phyloP scores from a whole-genome alignment of 202 grass and related monocot species.

The Carex sylvatica region DNA sequence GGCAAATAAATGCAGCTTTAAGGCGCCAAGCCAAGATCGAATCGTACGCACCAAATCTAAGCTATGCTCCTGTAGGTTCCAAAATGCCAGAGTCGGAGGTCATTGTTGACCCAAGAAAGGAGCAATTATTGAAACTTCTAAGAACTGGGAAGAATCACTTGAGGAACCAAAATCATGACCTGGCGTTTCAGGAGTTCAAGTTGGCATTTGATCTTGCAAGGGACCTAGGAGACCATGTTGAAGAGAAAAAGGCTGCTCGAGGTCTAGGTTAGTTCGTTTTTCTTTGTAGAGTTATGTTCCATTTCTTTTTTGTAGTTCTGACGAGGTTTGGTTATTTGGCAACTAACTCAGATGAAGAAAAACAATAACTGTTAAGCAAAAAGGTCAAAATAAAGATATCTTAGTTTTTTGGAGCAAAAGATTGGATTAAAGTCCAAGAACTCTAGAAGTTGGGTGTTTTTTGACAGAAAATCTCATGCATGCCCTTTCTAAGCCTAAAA shows the following conservation, averaged over 20 bases:
- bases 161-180: slow-evolving; percentile 69
- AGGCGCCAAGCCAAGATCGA: slow-evolving; percentile 97
- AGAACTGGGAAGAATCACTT: slow-evolving; percentile 88
- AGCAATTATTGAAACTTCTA: slow-evolving; percentile 60
- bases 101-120: slow-evolving; percentile 82
- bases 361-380: not conserved
- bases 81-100: slow-evolving; percentile 74
- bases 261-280: slow-evolving; percentile 69
- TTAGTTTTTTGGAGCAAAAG: not conserved
- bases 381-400: not conserved
- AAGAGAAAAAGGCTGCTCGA: slow-evolving; percentile 91
- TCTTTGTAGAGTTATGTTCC: slow-evolving; percentile 2
- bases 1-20: slow-evolving; percentile 92
- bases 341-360: not conserved
- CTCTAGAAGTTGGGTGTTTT: not conserved
- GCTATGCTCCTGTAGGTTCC: slow-evolving; percentile 84
- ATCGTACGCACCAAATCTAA: slow-evolving; percentile 89
- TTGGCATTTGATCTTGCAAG: slow-evolving; percentile 74
- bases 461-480: not conserved
- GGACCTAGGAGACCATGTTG: slow-evolving; percentile 77
- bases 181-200: slow-evolving; percentile 85
- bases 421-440: not conserved
- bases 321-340: not conserved
- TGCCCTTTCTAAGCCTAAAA: not conserved
- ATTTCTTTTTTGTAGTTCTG: not conserved